These are phyloP conservation scores for Massospora cicadina DNA, from an alignment of 371 early-diverging fungal genomes.

Conservation along the genomic window DNA sequence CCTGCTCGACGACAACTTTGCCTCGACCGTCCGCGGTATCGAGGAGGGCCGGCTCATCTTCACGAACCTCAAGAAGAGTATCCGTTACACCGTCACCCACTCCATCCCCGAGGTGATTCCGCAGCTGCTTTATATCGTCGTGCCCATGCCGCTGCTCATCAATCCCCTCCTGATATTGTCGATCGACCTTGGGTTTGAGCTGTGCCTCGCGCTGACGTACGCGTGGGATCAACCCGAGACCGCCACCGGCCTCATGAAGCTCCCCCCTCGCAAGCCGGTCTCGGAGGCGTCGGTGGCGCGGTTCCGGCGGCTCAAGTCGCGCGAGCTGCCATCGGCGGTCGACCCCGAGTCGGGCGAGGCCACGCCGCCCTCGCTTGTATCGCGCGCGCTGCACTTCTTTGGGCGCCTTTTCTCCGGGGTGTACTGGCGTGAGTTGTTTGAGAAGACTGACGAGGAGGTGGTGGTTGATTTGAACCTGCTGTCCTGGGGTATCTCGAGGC, in stretches of 20 bases:
- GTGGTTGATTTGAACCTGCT: constrained; percentile 72
- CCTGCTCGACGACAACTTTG: constrained; percentile 50
- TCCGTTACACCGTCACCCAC: constrained; percentile 82
- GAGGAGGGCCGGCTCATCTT: constrained; percentile 89
- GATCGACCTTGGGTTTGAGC: constrained; percentile 85
- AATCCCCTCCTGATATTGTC: constrained; percentile 69
- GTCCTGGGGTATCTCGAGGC: constrained; percentile 74
- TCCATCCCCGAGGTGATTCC: constrained; percentile 69
- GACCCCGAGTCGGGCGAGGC: constrained; percentile 31
- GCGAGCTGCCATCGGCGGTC: constrained; percentile 23
- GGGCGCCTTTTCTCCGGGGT: constrained; percentile 25
- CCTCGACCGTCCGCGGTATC: constrained; percentile 15
- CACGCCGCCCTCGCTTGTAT: constrained; percentile 17
- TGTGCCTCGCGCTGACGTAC: constrained; percentile 67
- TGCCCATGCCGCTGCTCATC: constrained; percentile 75
- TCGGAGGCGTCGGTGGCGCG: constrained; percentile 46
- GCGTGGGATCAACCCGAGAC: constrained; percentile 89
- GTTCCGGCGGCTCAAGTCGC: constrained; percentile 29
- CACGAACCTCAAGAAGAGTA: constrained; percentile 82
- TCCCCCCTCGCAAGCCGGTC: constrained; percentile 80
- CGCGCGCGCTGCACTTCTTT: constrained; percentile 17
- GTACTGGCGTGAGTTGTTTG: constrained; percentile 44
- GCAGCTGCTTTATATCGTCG: constrained; percentile 62
- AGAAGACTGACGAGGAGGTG: constrained; percentile 54
- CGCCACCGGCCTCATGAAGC: constrained; percentile 56